Base-by-base conservation (phyloP, 306 rosid genomes). In the Ziziphus jujuba region DNA sequence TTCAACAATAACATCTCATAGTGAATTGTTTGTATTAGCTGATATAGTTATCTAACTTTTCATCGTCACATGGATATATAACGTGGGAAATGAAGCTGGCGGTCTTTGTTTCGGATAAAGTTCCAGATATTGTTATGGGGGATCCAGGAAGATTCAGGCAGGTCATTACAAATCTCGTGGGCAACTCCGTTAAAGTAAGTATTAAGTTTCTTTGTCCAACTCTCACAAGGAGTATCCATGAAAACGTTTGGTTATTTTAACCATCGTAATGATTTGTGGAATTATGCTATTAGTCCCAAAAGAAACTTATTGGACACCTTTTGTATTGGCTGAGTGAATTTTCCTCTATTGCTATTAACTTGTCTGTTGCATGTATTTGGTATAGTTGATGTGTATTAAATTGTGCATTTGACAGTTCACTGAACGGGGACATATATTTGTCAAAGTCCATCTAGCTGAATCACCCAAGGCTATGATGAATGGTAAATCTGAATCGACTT, bases 131-230 rank as follows among this genome's bases (percentile, higher is more conserved):
- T 74, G 88, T 95, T 47, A 80, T 82, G 75, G 99, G 99, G 34
- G 99, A 95, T 87, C 96, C 97, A 0, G 96, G 99, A 76, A 82
- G 99, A 81, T 95, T 95, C 88, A 84, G 99, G 71, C 99, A 95
- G 75, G 90, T 95, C 35, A 76, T 95, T 49, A 95, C 97, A 69
- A 95, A 95, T 81, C 97, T 95, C 66, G 99, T 95, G 53, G 96
- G 96, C 48, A 95, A 95, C 87, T 95, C 99, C 45, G 91, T 95
- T 66, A 95, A 95, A 78, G 99, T 90, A 78, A 75, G 96, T 9
- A 56, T 31, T 51, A 3, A 50, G 54, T 4, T 73, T 61, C 38
- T 7, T 31, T 59, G 15, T 23, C 49, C 21, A 17, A 67, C 24
- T 31, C 47, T n/a, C 13, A 48, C 59, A 63, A 33, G 38, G 17